Evolutionary conservation across 140 eudicot genomes (phyloP), one percentile per base, ranked within the genome.

Genomic region (Oenanthe javanica): DNA sequence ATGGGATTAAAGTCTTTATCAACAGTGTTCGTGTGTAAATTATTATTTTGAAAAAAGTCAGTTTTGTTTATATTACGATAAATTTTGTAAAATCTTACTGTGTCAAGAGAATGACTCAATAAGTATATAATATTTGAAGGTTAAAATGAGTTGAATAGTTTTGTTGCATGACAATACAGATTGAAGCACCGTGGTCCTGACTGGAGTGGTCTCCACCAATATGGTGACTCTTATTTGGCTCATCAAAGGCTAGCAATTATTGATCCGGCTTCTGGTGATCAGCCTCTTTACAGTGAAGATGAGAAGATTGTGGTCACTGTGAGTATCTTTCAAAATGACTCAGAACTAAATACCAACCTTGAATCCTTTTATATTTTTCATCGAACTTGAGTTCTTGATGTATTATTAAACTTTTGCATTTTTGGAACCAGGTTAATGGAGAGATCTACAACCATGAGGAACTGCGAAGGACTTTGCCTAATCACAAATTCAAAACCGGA

Each of bases 171-270:
- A 27, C 27, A 16, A 18, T 1, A 63, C 64, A 92, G 97, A 67
- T 86, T 93, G 90, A 93, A 89, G 90, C 97, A 93, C 79, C 91
- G 98, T 61, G 97, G 98, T 8, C 96, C 98, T 0, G 98, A 93
- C 81, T 93, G 98, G 98, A 88, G 97, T 81, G 98, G 98, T 49
- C 13, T 93, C 45, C 87, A 91, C 82, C 97, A 91, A 48, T 87
- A 89, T 46, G 97, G 95, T 27, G 97, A 85, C 81, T 82, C 64
- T 79, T 93, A 85, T 83, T 73, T 93, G 72, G 81, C 96, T 2
- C 98, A 93, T 80, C 91, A 88, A 77, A 87, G 91, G 51, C 86
- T 88, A 23, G 91, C 91, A n/a, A 88, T 88, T 43, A 80, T 88
- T n/a, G 89, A 88, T 75, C 91, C 91, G 57, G 89, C 91, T 77